A percentile compares a stretch with the other conserved stretches of the same genome.
phyloP scores from a whole-genome alignment of 2,329 filamentous ascomycete species.

The Nectriaceae sp. region DNA sequence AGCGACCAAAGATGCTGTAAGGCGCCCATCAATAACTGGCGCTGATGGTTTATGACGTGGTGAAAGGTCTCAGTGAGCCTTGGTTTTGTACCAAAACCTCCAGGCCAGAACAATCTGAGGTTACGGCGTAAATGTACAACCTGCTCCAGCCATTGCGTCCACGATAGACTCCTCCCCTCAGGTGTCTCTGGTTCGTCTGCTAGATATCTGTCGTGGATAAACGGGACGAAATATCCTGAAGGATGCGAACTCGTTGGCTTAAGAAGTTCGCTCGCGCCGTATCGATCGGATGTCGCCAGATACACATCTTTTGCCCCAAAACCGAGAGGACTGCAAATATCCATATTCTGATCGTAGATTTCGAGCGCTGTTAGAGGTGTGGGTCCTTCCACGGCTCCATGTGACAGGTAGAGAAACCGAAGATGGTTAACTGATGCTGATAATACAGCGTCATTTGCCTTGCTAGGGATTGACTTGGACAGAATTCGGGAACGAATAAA shows the following conservation, averaged over 20 bases:
- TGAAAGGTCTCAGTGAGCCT: conserved; percentile 7
- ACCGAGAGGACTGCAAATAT: neutral
- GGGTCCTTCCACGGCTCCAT: conserved; percentile 1
- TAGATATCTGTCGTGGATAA: conserved; percentile 14
- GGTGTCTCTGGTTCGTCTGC: conserved; percentile 8
- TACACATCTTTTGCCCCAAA: conserved; percentile 11
- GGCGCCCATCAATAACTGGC: conserved; percentile 5
- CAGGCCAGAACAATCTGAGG: neutral
- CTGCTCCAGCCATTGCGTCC: conserved; percentile 17
- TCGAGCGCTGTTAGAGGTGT: too few species aligned
- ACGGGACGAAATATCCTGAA: neutral
- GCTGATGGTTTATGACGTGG: conserved; percentile 12
- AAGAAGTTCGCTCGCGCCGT: conserved; percentile 11
- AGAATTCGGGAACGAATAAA: conserved; percentile 8
- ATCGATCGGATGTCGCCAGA: conserved; percentile 12
- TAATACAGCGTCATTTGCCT: neutral
- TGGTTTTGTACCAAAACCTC: neutral
- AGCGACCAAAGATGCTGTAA: conserved; percentile 11
- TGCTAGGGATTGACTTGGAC: neutral
- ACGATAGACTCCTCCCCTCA: conserved; percentile 1
- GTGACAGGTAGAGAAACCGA: conserved; percentile 20
- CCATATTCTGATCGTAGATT: conserved; percentile 10
- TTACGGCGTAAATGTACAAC: conserved; percentile 8
- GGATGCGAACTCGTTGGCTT: neutral
- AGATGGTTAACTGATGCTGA: conserved; percentile 9